Percentiles rank a stretch among this genome's conserved stretches.
These are phyloP conservation scores for Cnidoscolus chayamansa DNA, from an alignment of 441 rosid species.

Conservation along the genomic window DNA sequence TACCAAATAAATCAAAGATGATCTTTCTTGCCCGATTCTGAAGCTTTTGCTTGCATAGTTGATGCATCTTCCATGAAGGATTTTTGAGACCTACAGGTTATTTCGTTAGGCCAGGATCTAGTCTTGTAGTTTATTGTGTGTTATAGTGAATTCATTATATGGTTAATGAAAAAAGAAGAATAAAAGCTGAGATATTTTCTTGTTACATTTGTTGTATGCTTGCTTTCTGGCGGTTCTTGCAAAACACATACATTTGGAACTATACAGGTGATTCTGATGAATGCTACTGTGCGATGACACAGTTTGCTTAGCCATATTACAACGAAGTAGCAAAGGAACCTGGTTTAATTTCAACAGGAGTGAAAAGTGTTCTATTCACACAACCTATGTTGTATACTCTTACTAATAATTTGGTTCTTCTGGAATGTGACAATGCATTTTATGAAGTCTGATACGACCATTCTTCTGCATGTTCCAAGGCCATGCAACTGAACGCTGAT, in stretches of 20 bases:
- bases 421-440: not conserved
- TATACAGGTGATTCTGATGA: not conserved
- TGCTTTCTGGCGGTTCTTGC: not conserved
- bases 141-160: not conserved
- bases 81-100: not conserved
- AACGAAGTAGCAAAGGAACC: too few relatives aligned
- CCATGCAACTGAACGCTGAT: not conserved
- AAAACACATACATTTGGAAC: not conserved
- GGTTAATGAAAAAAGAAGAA: not conserved
- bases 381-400: not conserved
- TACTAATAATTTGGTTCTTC: not conserved
- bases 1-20: not conserved
- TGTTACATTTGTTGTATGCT: not conserved
- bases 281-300: not conserved
- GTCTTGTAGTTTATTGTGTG: not conserved
- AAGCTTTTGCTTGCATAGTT: not conserved
- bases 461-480: not conserved
- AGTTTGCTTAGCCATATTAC: not conserved
- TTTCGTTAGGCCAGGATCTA: slow-evolving; percentile 5
- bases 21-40: not conserved
- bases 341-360: too few relatives aligned
- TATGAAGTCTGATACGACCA: not conserved
- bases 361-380: not conserved
- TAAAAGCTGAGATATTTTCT: not conserved
- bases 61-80: not conserved